A percentile compares a stretch with the other conserved stretches of the same genome.
phyloP scores from a whole-genome alignment of 139 green algal genomes.

The Tetradesmus lagerheimii region DNA sequence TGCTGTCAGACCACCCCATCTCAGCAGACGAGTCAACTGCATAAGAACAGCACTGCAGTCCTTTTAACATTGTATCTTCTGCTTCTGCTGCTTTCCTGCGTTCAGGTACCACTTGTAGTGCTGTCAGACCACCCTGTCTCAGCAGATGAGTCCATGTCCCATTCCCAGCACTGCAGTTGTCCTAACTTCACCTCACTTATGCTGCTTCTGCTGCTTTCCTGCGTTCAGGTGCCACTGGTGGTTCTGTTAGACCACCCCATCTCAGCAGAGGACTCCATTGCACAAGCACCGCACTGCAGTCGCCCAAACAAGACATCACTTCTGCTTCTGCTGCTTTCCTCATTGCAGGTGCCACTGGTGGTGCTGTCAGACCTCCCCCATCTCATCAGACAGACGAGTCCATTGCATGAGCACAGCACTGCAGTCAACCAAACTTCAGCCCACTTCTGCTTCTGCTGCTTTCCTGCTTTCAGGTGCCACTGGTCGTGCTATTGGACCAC shows the following conservation, averaged over 20 bases:
- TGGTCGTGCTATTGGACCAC: slow-evolving; percentile 45
- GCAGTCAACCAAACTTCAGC: not conserved
- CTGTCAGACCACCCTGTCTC: too few relatives aligned
- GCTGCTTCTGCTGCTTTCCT: not conserved
- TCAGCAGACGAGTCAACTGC: not conserved
- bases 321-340: not conserved
- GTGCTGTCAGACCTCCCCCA: not conserved
- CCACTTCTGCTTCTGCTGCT: not conserved
- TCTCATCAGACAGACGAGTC: not conserved
- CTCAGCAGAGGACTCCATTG: too few relatives aligned
- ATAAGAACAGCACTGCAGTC: not conserved
- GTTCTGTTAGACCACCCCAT: too few relatives aligned
- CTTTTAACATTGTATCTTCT: not conserved
- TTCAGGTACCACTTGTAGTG: too few relatives aligned
- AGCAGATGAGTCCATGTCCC: too few relatives aligned
- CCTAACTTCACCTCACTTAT: too few relatives aligned
- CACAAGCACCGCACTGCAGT: too few relatives aligned
- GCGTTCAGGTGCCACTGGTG: slow-evolving; percentile 24
- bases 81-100: slow-evolving; percentile 19
- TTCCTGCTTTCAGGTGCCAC: slow-evolving; percentile 48
- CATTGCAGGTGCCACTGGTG: slow-evolving; percentile 26
- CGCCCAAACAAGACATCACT: too few relatives aligned
- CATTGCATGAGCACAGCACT: not conserved
- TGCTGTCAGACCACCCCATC: not conserved
- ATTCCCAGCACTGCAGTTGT: too few relatives aligned